A percentile compares a stretch with the other conserved stretches of the same genome.
These are phyloP conservation scores for Ustilago crameri DNA, from an alignment of 1,284 basidiomycete species.

Conservation along the genomic window DNA sequence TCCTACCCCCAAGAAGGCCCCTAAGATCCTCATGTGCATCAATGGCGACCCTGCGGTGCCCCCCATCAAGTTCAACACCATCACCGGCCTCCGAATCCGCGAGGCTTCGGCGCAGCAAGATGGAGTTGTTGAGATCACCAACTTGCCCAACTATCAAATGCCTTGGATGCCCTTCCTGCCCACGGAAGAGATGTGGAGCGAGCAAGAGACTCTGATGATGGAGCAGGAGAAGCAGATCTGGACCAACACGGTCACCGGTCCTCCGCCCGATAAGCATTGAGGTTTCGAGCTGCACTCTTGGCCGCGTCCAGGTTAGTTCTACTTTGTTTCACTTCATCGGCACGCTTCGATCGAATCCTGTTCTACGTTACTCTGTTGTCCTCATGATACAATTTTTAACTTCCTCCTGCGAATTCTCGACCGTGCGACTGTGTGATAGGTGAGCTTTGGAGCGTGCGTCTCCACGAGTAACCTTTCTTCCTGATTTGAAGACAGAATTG, in stretches of 20 bases:
- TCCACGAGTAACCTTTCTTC: too few relatives aligned
- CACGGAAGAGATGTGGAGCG: conserved; percentile 39
- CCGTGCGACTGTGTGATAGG: too few relatives aligned
- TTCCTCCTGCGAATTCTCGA: too few relatives aligned
- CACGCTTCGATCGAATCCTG: too few relatives aligned
- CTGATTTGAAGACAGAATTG: too few relatives aligned
- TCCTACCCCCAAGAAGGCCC: neutral
- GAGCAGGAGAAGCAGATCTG: conserved; percentile 35
- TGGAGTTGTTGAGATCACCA: conserved; percentile 33
- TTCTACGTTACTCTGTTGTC: too few relatives aligned
- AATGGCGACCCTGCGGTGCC: conserved; percentile 33
- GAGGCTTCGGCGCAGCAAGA: conserved; percentile 14
- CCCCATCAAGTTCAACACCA: conserved; percentile 45
- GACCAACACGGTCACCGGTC: conserved; percentile 18
- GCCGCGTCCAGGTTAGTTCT: too few relatives aligned
- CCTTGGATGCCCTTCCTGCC: conserved; percentile 50
- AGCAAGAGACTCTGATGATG: conserved; percentile 41
- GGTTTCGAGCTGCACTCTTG: too few relatives aligned
- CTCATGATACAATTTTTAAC: too few relatives aligned
- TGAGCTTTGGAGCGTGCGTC: too few relatives aligned
- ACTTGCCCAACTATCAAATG: conserved; percentile 37
- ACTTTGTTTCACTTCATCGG: too few relatives aligned
- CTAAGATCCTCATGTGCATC: conserved; percentile 45
- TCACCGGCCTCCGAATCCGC: conserved; percentile 36
- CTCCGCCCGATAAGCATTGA: too few relatives aligned